Base-by-base conservation (phyloP, 2,329 filamentous ascomycete genomes). In the Colletotrichum shisoi region DNA sequence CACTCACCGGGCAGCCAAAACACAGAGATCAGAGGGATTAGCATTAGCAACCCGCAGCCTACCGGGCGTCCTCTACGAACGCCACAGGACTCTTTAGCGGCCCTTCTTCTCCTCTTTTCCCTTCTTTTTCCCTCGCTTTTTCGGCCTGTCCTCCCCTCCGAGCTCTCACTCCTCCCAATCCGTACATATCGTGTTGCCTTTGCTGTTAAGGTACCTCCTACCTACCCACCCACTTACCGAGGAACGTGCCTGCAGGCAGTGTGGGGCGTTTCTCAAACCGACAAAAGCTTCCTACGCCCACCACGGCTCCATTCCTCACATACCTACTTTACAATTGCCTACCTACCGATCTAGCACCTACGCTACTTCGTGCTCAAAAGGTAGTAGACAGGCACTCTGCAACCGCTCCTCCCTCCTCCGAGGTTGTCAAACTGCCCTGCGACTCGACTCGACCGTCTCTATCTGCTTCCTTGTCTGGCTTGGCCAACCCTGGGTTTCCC, bases 261-360 rank as follows among this genome's bases (percentile, higher is more conserved):
- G 48, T 64, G 64, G 64, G 53, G 44, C 64, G 53, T 15, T 34
- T 62, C 59, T 40, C 49, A 67, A 64, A 59, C 61, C 61, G 51
- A 49, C 64, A 67, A 64, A 67, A 67, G 64, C 64, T 67, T 67
- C 61, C 53, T 49, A 54, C 54, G 13, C 61, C 64, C 64, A 51
- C 62, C 34, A 31, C 57, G 24, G 17, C 44, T 34, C n/a, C 44
- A 49, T 59, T 63, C 53, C 42, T 63, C 53, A 53, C 27, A 31
- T 31, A 31, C 27, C 27, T 31, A 8, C 27, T 31, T 31, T 31
- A 8, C 27, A 7, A 31, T 31, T 31, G 8, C 27, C 7, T 31
- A 31, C 27, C 27, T 31, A 31, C 27, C 27, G 63, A 15, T 40
- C 27, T 27, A 27, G 24, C 24, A 27, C 24, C 24, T 27, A 5